Conservation (phyloP, 331 rosid species). For the Rhamnella rubrinervis region DNA sequence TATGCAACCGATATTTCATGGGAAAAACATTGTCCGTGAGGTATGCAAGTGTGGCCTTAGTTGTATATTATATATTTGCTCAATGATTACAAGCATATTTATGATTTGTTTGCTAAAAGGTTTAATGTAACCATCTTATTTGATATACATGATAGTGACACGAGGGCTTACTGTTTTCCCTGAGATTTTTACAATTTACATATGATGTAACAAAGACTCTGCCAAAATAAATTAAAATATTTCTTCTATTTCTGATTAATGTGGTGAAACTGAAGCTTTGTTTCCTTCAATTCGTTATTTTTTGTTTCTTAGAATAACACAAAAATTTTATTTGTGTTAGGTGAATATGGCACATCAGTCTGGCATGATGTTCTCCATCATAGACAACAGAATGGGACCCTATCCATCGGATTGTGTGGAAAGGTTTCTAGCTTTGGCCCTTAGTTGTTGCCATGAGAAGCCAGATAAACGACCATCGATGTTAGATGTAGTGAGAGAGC, state of each 20-base stretch:
- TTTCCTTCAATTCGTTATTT: not conserved
- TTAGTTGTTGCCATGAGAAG: slow-evolving; percentile 72
- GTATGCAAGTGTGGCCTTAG: slow-evolving; percentile 7
- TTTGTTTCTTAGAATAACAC: not conserved
- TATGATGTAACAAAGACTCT: too few relatives aligned
- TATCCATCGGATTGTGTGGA: slow-evolving; percentile 55
- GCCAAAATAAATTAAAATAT: too few relatives aligned
- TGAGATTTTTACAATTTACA: too few relatives aligned
- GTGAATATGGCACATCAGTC: slow-evolving; percentile 57
- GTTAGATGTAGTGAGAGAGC: slow-evolving; percentile 79
- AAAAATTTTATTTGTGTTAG: slow-evolving; percentile 31
- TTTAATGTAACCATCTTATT: too few relatives aligned
- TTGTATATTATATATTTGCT: too few relatives aligned
- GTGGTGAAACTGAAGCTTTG: not conserved
- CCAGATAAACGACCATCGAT: slow-evolving; percentile 66
- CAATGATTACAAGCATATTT: too few relatives aligned
- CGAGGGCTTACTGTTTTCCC: too few relatives aligned
- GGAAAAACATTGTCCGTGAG: slow-evolving; percentile 78
- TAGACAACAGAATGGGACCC: slow-evolving; percentile 63
- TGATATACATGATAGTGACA: too few relatives aligned
- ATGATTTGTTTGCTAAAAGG: too few relatives aligned
- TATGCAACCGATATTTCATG: slow-evolving; percentile 67
- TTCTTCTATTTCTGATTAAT: too few relatives aligned
- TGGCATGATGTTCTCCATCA: slow-evolving; percentile 48
- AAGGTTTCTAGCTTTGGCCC: slow-evolving; percentile 56